Percentiles rank a stretch among this genome's conserved stretches.
phyloP scores from a whole-genome alignment of 495 filamentous ascomycete genomes.

The Daldinia caldariorum region DNA sequence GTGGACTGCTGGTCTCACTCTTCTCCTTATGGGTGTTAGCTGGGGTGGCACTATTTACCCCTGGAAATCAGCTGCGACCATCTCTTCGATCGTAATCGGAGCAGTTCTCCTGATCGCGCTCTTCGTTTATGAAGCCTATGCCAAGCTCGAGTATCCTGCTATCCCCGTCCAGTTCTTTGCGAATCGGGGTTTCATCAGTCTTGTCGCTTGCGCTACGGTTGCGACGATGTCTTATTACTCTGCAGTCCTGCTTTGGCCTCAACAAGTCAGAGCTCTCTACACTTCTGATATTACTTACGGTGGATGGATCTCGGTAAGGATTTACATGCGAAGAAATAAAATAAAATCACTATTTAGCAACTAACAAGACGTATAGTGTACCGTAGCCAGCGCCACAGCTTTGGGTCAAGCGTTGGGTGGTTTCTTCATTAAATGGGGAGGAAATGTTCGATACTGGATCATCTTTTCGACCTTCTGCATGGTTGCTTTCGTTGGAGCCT shows the following conservation, averaged over 20 bases:
- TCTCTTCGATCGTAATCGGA: conserved; percentile 58
- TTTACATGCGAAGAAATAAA: not conserved
- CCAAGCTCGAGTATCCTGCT: conserved; percentile 45
- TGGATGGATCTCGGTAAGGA: conserved; percentile 45
- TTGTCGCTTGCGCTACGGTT: conserved; percentile 52
- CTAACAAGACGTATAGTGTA: conserved; percentile 32
- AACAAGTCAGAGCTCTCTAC: conserved; percentile 43
- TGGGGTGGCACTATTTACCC: conserved; percentile 62
- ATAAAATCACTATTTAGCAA: not conserved
- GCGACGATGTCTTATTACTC: conserved; percentile 52
- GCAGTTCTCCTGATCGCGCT: conserved; percentile 54
- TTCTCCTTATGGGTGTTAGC: conserved; percentile 60
- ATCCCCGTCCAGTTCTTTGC: conserved; percentile 59
- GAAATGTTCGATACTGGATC: conserved; percentile 48
- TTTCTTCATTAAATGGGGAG: conserved; percentile 36
- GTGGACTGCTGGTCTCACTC: conserved; percentile 55
- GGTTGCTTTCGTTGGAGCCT: conserved; percentile 50
- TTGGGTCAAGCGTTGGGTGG: conserved; percentile 41
- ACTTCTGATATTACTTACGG: conserved; percentile 42
- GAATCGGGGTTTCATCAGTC: conserved; percentile 55
- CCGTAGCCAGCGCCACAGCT: conserved; percentile 43
- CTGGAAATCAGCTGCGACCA: conserved; percentile 59
- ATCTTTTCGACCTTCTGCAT: conserved; percentile 51
- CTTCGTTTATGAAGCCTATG: conserved; percentile 55
- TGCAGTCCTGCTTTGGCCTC: conserved; percentile 43